Evolutionary conservation across 2,329 filamentous ascomycete genomes (phyloP).

Genomic region (Teratosphaeria destructans): DNA sequence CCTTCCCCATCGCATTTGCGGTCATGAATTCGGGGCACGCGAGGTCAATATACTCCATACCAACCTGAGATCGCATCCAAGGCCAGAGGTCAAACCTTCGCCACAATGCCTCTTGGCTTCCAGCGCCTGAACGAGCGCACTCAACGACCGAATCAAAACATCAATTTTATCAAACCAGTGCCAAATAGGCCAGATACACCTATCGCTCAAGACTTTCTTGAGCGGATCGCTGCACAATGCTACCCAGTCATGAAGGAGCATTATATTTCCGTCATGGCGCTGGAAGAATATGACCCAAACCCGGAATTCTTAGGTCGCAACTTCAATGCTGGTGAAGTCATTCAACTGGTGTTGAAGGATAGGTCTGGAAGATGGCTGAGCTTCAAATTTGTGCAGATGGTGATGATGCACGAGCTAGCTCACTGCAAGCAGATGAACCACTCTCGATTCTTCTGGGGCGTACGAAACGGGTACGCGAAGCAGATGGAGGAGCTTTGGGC

Average conservation of each 20-base stretch:
- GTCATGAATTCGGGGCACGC: too few relatives aligned
- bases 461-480: slow-evolving; percentile 61
- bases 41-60: too few relatives aligned
- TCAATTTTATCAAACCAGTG: slow-evolving; percentile 72
- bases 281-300: slow-evolving; percentile 77
- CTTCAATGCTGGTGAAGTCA: slow-evolving; percentile 80
- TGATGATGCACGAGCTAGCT: slow-evolving; percentile 88
- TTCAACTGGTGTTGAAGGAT: slow-evolving; percentile 72
- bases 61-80: too few relatives aligned
- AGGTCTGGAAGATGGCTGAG: slow-evolving; percentile 60
- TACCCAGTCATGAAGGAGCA: slow-evolving; percentile 47
- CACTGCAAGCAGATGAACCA: slow-evolving; percentile 93
- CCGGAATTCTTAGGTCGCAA: slow-evolving; percentile 77
- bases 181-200: neutral
- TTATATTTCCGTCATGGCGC: slow-evolving; percentile 37
- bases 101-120: slow-evolving; percentile 63
- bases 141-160: slow-evolving; percentile 63
- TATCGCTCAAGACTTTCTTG: slow-evolving; percentile 57
- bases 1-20: too few relatives aligned
- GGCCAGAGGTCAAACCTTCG: neutral
- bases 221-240: slow-evolving; percentile 72
- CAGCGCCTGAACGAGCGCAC: slow-evolving; percentile 66
- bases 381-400: slow-evolving; percentile 79
- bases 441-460: slow-evolving; percentile 67
- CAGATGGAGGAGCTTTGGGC: slow-evolving; percentile 63